These are phyloP conservation scores for Gossypium anomalum DNA, from an alignment of 345 rosid genomes.

Conservation along the genomic window DNA sequence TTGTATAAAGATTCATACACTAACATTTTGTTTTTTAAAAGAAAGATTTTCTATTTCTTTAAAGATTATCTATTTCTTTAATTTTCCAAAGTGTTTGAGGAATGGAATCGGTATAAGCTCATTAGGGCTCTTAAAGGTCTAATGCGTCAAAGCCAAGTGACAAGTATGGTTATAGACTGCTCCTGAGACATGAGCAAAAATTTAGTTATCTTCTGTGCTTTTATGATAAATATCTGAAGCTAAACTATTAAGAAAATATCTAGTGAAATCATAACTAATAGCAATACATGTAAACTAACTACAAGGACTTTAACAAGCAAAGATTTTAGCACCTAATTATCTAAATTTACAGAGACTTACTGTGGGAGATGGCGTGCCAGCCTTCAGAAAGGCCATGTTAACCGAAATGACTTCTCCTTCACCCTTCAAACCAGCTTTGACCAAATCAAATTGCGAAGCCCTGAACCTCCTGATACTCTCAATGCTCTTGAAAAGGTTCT, in stretches of 20 bases:
- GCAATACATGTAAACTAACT: not conserved
- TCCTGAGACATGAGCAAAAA: not conserved
- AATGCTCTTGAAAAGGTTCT: slow-evolving; percentile 79
- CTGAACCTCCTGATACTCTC: slow-evolving; percentile 81
- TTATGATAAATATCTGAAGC: not conserved
- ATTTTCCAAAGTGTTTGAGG: not conserved
- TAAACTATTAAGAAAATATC: not conserved
- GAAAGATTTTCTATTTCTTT: not conserved
- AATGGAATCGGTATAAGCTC: not conserved
- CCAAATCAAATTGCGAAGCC: slow-evolving; percentile 83
- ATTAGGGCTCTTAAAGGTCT: not conserved
- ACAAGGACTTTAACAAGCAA: not conserved
- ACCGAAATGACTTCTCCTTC: slow-evolving; percentile 92
- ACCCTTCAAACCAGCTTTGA: slow-evolving; percentile 70
- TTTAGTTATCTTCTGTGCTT: not conserved
- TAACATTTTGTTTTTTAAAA: not conserved
- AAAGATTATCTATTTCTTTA: not conserved
- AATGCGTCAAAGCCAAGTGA: not conserved
- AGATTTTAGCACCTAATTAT: not conserved
- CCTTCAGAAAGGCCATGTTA: slow-evolving; percentile 75
- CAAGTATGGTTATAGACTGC: not conserved
- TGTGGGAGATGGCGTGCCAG: slow-evolving; percentile 94
- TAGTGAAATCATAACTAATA: not conserved
- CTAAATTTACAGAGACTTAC: slow-evolving; percentile 33
- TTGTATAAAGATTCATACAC: not conserved